Evolutionary conservation across 2,329 filamentous ascomycete genomes (phyloP).

Genomic region (Aureobasidium pullulans): DNA sequence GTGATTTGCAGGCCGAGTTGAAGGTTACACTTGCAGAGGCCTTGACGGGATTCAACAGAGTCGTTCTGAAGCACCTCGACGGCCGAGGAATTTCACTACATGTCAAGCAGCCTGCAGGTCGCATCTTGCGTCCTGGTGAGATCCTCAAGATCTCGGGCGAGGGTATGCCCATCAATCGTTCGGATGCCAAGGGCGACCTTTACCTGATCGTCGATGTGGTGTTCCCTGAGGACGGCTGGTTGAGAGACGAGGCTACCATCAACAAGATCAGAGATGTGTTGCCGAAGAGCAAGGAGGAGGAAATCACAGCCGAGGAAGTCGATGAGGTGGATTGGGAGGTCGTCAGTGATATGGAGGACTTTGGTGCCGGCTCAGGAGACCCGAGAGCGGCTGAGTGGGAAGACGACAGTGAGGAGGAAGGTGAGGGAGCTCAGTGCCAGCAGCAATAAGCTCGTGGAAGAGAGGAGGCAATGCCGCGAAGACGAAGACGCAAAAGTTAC

Average conservation of each 20-base stretch:
- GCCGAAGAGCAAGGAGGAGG: constrained; percentile 44
- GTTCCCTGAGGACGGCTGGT: constrained; percentile 84
- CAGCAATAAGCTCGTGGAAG: constrained; percentile 49
- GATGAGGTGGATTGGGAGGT: constrained; percentile 84
- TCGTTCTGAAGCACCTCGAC: constrained; percentile 87
- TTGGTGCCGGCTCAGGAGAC: constrained; percentile 65
- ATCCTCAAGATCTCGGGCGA: constrained; percentile 80
- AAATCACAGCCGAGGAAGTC: constrained; percentile 63
- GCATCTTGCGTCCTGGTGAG: constrained; percentile 75
- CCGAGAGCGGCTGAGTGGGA: constrained; percentile 64
- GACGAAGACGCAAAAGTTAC: too few relatives aligned
- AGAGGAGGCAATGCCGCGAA: not conserved
- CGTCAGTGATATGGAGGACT: constrained; percentile 77
- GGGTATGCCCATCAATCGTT: constrained; percentile 89
- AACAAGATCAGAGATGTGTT: constrained; percentile 67
- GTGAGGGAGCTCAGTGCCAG: constrained; percentile 60
- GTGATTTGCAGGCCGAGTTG: constrained; percentile 76
- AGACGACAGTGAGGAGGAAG: constrained; percentile 60
- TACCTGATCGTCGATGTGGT: constrained; percentile 80
- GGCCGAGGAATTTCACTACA: constrained; percentile 80
- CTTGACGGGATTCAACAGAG: constrained; percentile 79
- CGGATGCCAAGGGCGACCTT: constrained; percentile 75
- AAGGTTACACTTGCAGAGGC: constrained; percentile 77
- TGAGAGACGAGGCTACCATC: constrained; percentile 60
- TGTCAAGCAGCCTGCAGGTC: constrained; percentile 62